Base-by-base conservation (phyloP, 495 filamentous ascomycete genomes). In the Penicillium paxilli region DNA sequence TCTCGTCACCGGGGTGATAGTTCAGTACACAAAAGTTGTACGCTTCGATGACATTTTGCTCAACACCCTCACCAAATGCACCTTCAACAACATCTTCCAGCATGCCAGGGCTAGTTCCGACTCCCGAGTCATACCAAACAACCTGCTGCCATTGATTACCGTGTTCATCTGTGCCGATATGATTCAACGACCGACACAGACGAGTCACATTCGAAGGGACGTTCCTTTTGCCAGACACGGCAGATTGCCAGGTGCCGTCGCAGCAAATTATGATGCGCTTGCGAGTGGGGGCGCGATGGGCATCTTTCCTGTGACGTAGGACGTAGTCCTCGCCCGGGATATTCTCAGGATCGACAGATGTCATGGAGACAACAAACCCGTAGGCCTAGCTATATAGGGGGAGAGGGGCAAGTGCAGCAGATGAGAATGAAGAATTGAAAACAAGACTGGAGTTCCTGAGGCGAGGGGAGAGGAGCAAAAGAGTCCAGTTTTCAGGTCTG, bases 1-100 rank as follows among this genome's bases (percentile, higher is more conserved):
- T 78, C 58, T 84, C 71, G 55, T 85, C 82, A 33, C 76, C 80
- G 3, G 59, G 51, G 6, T 63, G 51, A 49, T 78, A 83, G 55
- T 84, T 81, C 11, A 35, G 37, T 11, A 22, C 33, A 37, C 46
- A 49, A 16, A 47, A 47, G 20, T 47, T 47, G 21, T 47, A 47
- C 0, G 44, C 44, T 20, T 47, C 44, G 24, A 26, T 21, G 17
- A 47, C 44, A 28, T 47, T 47, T 32, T 47, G 25, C 25, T 47
- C 44, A 20, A 47, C n/a, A 12, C 44, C 44, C 20, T 32, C 30
- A 5, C 25, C 44, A 7, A 47, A 47, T 11, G 44, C 20, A 5
- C 44, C 44, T 21, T 47, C 44, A 22, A 47, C 17, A 19, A 35
- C 12, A 28, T 48, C 45, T 53, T 35, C n/a, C 35, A 38, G 11